Percentiles rank a stretch among this genome's conserved stretches.
Conservation (phyloP, 148 eudicot species). For the Camellia sinensis region DNA sequence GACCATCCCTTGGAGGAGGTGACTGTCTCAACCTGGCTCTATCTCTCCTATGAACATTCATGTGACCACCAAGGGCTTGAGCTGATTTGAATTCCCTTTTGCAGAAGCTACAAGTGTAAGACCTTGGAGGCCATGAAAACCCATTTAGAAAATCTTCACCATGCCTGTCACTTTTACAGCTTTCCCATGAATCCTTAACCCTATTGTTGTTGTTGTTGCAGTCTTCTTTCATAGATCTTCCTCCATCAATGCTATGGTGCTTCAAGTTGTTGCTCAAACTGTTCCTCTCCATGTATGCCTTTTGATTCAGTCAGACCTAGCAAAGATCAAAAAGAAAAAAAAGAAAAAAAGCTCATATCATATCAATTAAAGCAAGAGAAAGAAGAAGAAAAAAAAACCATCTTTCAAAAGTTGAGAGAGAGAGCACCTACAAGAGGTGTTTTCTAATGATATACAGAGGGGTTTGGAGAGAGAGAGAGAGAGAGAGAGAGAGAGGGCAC, state of each 20-base stretch:
- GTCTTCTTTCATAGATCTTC: constrained; percentile 16
- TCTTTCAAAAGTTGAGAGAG: constrained; percentile 8
- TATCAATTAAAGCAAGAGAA: background rate
- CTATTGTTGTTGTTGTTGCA: constrained; percentile 11
- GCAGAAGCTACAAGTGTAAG: constrained; percentile 73
- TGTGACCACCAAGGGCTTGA: constrained; percentile 96
- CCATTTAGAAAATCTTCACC: constrained; percentile 30
- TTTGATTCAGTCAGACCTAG: constrained; percentile 10
- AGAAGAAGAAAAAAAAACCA: background rate
- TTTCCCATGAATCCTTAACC: constrained; percentile 24
- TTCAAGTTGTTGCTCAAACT: constrained; percentile 16
- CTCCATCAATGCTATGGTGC: constrained; percentile 8
- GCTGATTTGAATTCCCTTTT: constrained; percentile 92
- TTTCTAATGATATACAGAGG: background rate
- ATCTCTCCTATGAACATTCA: constrained; percentile 94
- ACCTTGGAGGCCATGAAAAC: constrained; percentile 78
- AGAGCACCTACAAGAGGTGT: background rate
- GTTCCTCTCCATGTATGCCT: constrained; percentile 23
- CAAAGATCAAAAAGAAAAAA: constrained; percentile 3
- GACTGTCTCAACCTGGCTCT: constrained; percentile 63
- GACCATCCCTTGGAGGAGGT: constrained; percentile 29
- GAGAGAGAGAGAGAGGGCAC: constrained; percentile 6
- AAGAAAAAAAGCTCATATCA: background rate
- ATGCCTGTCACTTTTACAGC: background rate
- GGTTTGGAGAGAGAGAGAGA: constrained; percentile 15